Evolutionary conservation across 768 basidiomycete species (phyloP).

Genomic region (Suillus sp.): DNA sequence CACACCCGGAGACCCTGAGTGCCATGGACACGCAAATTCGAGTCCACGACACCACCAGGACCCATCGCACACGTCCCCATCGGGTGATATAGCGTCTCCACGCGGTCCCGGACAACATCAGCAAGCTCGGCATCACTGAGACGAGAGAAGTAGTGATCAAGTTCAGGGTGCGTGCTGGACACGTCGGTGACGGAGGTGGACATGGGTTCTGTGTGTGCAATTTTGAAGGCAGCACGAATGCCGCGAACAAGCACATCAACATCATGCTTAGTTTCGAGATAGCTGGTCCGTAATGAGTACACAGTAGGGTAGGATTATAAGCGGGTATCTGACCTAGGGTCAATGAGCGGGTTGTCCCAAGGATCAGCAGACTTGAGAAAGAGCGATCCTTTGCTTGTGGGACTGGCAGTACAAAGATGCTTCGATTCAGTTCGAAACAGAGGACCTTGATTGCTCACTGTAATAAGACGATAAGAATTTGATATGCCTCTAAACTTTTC

Average conservation of each 20-base stretch:
- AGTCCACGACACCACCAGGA: constrained; percentile 39
- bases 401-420: constrained; percentile 31
- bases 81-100: constrained; percentile 48
- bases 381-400: constrained; percentile 45
- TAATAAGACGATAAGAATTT: constrained; percentile 23
- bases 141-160: constrained; percentile 41
- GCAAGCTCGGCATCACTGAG: constrained; percentile 38
- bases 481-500: constrained; percentile 21
- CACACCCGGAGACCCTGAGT: constrained; percentile 38
- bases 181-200: constrained; percentile 36
- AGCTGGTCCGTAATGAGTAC: constrained; percentile 30
- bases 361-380: constrained; percentile 42
- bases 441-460: constrained; percentile 21
- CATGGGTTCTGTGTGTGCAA: constrained; percentile 42
- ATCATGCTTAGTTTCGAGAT: constrained; percentile 45
- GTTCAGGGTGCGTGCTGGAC: constrained; percentile 27
- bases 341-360: constrained; percentile 43
- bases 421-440: not conserved
- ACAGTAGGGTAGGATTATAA: not conserved
- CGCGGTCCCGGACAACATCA: constrained; percentile 34
- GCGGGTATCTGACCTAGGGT: constrained; percentile 39
- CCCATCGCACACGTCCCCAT: constrained; percentile 25
- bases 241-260: constrained; percentile 42
- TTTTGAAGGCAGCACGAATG: constrained; percentile 39
- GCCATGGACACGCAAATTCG: constrained; percentile 41